Base-by-base conservation (phyloP, 805 yeast genomes). In the Yamadazyma akitaensis region DNA sequence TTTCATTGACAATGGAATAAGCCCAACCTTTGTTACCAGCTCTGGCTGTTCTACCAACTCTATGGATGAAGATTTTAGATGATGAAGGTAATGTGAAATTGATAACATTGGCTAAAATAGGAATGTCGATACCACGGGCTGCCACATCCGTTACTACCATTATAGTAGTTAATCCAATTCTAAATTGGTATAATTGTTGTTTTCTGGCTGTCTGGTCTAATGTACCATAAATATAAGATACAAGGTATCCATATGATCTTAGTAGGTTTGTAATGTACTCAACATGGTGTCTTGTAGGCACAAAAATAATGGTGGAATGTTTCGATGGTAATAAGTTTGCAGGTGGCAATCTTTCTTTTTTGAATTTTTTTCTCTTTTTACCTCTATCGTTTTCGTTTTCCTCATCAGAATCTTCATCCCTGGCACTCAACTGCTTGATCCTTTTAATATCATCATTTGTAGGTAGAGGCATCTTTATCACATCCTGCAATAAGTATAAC, bases 21-120 rank as follows among this genome's bases (percentile, higher is more conserved):
- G 99, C 99, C 96, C 97, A 90, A 61, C 99, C 99, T 56, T 79
- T 82, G 63, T 89, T 85, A 63, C 99, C 99, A 8, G 99, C 99
- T 77, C 99, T 86, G 10, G 99, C 99, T 39, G 99, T 94, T 77
- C 99, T 84, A 65, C 99, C 99, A 40, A 94, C 98, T 70, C 99
- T 82, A 68, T 94, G 99, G 46, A 94, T 80, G 66, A 94, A 94
- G 49, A 92, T 86, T 66, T 95, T 94, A 3, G 97, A 89, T 1
- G 95, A 84, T 1, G 89, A 85, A 10, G 98, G 98, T 50, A 94
- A 74, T 1, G 96, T 82, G 65, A 80, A 94, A 64, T 94, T 94
- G 55, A 94, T 78, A 44, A 94, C 99, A 61, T 95, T 91, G 6
- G 98, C 96, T 61, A 94, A 77, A 47, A 94, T 83, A 0, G 99